phyloP scores from a whole-genome alignment of 176 grass and related monocot species.

The Oropetium thomaeum region DNA sequence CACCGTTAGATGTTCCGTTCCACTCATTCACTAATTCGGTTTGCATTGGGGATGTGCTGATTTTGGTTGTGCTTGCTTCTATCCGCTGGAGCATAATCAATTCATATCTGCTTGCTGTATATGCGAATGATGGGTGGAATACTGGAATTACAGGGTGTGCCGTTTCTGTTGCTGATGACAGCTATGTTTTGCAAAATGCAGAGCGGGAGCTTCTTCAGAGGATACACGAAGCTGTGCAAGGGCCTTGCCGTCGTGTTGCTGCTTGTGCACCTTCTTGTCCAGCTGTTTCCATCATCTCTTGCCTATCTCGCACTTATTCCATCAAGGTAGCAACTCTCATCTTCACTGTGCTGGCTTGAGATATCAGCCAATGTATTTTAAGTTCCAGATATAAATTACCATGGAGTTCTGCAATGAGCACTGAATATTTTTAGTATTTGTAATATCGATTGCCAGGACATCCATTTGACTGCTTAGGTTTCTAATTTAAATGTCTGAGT shows the following conservation, averaged over 20 bases:
- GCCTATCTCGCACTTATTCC: conserved; percentile 88
- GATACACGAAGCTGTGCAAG: conserved; percentile 91
- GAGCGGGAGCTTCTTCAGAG: conserved; percentile 73
- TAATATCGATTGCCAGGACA: not conserved
- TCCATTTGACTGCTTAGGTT: not conserved
- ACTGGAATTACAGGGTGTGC: not conserved
- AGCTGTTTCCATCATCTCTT: conserved; percentile 69
- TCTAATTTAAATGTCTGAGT: not conserved
- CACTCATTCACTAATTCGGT: not conserved
- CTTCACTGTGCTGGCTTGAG: not conserved
- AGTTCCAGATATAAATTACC: not conserved
- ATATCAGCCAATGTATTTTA: not conserved
- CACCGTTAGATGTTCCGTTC: not conserved
- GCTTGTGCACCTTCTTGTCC: conserved; percentile 61
- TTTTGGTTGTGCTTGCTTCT: not conserved
- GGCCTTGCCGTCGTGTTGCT: conserved; percentile 77
- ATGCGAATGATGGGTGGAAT: not conserved
- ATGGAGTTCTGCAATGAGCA: not conserved
- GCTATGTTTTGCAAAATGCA: conserved; percentile 29
- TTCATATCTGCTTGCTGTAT: not conserved
- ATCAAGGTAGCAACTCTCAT: conserved; percentile 54
- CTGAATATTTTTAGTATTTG: not conserved
- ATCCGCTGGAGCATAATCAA: not conserved
- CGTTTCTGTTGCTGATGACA: not conserved
- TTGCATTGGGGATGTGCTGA: not conserved